Base-by-base conservation (phyloP, 495 filamentous ascomycete species). In the Penicillium parvum region DNA sequence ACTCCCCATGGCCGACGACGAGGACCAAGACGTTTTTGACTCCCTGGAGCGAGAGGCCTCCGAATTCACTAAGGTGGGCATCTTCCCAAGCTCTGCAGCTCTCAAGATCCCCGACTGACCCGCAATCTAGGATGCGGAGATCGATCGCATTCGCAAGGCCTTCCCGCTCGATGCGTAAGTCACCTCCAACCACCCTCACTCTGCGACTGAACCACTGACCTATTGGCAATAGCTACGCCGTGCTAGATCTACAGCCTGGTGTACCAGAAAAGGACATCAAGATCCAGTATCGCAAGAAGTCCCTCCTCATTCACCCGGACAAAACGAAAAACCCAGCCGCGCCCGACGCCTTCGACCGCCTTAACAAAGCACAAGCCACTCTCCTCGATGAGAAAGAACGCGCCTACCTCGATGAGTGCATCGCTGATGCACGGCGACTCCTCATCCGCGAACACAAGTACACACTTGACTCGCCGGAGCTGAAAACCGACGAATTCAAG, bases 251-350 rank as follows among this genome's bases (percentile, higher is more conserved):
- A 43, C 90, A 95, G 65, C 92, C 92, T 5, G 92, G 92, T 58
- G 87, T 95, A 23, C 81, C 92, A 17, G 92, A 96, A 53, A 89
- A 88, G 40, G 94, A 97, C 69, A 97, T 99, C 73, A 97, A 96
- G 68, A 68, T 81, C 46, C 73, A 77, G 61, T 99, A 96, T 73
- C 88, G 92, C 68, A 89, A 84, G 54, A 97, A 95, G 62, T 99
- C 92, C 11, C 83, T 99, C 22, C 80, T 99, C 5, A 97, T 99
- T 72, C 92, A 99, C 71, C 92, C 92, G 8, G 92, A 99, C 69
- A 97, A 97, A 68, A 96, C 94, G 37, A 81, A 80, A 51, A 97
- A 99, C 63, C 86, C 88, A 1, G 75, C 72, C 20, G 92, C 92
- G 7, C 91, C 92, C 1, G 90, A 96, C 55, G 94, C 92, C 50